phyloP scores from a whole-genome alignment of 1,139 yeast genomes.

The Saccharomycopsis hybrid region DNA sequence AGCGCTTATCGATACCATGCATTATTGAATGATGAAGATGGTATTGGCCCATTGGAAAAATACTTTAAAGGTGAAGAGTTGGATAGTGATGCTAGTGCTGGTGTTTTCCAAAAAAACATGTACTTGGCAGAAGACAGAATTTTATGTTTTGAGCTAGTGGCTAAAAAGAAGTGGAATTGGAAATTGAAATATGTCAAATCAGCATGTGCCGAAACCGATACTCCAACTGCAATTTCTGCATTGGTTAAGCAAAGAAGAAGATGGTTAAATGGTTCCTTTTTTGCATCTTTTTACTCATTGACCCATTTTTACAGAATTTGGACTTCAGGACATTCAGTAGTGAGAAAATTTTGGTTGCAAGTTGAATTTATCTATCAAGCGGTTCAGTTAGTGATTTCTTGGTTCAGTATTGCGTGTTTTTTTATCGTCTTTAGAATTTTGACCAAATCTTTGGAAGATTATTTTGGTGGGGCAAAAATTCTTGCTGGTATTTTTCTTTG shows the following conservation, averaged over 20 bases:
- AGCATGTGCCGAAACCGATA: conserved; percentile 94
- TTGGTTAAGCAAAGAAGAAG: conserved; percentile 88
- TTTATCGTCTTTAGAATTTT: conserved; percentile 75
- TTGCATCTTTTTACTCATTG: conserved; percentile 84
- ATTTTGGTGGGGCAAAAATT: conserved; percentile 66
- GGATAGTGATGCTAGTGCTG: conserved; percentile 41
- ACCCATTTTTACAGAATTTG: conserved; percentile 69
- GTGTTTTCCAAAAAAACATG: conserved; percentile 88
- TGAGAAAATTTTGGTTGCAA: conserved; percentile 66
- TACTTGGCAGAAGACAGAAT: conserved; percentile 94
- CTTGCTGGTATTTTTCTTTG: conserved; percentile 79
- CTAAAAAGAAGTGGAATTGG: conserved; percentile 76
- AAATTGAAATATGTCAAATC: conserved; percentile 80
- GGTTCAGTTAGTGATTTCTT: conserved; percentile 58
- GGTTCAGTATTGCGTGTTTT: conserved; percentile 80
- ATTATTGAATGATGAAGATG: conserved; percentile 56
- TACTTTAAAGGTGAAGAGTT: conserved; percentile 90
- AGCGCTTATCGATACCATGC: conserved; percentile 86
- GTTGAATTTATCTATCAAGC: conserved; percentile 76
- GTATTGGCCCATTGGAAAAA: conserved; percentile 79
- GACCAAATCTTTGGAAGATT: conserved; percentile 58
- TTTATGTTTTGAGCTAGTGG: conserved; percentile 85
- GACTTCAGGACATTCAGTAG: conserved; percentile 66
- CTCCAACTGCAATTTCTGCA: conserved; percentile 81
- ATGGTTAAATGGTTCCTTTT: conserved; percentile 95